These are phyloP conservation scores for Phytophthora citricola DNA, from an alignment of 352 stramenopile species.

Conservation along the genomic window DNA sequence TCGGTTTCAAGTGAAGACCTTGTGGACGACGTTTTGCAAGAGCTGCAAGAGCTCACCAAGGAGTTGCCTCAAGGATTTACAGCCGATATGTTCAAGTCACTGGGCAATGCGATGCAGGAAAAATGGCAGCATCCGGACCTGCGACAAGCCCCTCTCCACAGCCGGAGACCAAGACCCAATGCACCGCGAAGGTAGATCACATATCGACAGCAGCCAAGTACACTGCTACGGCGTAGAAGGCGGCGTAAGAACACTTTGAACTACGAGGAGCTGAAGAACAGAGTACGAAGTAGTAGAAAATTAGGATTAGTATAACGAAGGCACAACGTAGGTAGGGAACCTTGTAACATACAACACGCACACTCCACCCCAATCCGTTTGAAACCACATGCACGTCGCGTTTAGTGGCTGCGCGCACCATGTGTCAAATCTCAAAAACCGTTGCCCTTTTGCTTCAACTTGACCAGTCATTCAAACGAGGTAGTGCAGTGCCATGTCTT, in stretches of 20 bases:
- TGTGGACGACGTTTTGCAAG: conserved; percentile 37
- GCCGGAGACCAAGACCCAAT: conserved; percentile 11
- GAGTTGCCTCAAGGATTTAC: conserved; percentile 63
- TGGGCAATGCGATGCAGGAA: conserved; percentile 60
- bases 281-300: conserved; percentile 21
- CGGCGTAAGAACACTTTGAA: conserved; percentile 17
- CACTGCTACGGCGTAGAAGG: conserved; percentile 16
- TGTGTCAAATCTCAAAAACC: conserved; percentile 25
- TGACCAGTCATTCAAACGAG: conserved; percentile 12
- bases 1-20: conserved; percentile 28
- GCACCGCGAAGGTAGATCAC: not conserved
- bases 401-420: not conserved
- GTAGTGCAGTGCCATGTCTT: not conserved
- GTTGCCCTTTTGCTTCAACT: conserved; percentile 26
- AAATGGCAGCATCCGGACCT: conserved; percentile 21
- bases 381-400: not conserved
- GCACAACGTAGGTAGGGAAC: conserved; percentile 11
- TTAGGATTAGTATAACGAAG: conserved; percentile 17
- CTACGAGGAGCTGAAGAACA: not conserved
- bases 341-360: conserved; percentile 27
- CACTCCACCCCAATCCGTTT: conserved; percentile 22
- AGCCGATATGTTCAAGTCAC: conserved; percentile 64
- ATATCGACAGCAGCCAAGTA: conserved; percentile 18
- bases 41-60: conserved; percentile 48
- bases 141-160: conserved; percentile 23